Percentiles rank a stretch among this genome's conserved stretches.
phyloP scores from a whole-genome alignment of 768 basidiomycete genomes.

The Brasilioporus rufonigricans region DNA sequence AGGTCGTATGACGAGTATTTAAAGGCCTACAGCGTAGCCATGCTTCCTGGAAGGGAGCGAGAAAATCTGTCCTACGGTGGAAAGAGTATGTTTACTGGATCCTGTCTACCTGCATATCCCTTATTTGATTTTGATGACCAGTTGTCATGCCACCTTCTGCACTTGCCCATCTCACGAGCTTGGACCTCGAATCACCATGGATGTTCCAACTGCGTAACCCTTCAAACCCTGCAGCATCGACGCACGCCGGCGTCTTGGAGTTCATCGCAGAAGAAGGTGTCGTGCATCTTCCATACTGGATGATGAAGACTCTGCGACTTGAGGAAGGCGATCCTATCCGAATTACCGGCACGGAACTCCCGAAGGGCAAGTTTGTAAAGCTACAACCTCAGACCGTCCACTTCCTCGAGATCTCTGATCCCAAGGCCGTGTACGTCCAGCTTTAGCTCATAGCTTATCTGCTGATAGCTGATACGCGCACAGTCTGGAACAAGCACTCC shows the following conservation, averaged over 20 bases:
- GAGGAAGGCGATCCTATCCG: constrained; percentile 95
- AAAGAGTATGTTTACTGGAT: constrained; percentile 70
- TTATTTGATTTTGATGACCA: constrained; percentile 30
- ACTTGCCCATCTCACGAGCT: constrained; percentile 78
- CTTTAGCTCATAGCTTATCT: neutral
- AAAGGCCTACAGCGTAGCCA: constrained; percentile 93
- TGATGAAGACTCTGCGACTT: constrained; percentile 96
- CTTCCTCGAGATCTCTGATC: constrained; percentile 96
- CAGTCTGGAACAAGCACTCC: constrained; percentile 92
- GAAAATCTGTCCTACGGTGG: constrained; percentile 95
- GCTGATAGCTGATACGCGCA: neutral
- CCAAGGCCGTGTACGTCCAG: constrained; percentile 86
- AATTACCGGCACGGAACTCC: constrained; percentile 82
- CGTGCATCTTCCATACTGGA: constrained; percentile 97
- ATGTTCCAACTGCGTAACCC: constrained; percentile 97
- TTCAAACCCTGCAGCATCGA: constrained; percentile 73
- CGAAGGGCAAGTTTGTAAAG: constrained; percentile 95
- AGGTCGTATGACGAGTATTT: constrained; percentile 88
- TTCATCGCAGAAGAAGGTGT: constrained; percentile 98
- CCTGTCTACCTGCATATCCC: constrained; percentile 7
- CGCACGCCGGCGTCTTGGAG: constrained; percentile 96
- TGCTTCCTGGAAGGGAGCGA: constrained; percentile 83
- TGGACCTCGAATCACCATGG: constrained; percentile 92
- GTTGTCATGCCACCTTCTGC: constrained; percentile 98
- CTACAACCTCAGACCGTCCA: constrained; percentile 93